Percentiles rank a stretch among this genome's conserved stretches.
Evolutionary conservation across 495 filamentous ascomycete species (phyloP).

Genomic region (Neurospora sp.): DNA sequence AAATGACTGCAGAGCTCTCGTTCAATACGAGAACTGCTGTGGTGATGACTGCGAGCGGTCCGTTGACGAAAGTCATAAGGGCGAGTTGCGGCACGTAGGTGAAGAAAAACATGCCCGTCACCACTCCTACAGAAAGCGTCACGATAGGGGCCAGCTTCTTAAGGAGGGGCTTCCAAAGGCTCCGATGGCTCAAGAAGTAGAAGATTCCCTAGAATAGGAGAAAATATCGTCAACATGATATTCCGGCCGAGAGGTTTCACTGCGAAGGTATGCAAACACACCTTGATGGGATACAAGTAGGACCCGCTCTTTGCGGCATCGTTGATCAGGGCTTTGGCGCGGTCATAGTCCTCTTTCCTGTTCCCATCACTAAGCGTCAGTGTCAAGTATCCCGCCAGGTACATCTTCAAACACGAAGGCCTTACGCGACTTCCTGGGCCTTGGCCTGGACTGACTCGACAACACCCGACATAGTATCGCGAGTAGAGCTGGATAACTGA

Average conservation of each 20-base stretch:
- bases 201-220: constrained; percentile 44
- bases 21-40: constrained; percentile 68
- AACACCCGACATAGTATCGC: constrained; percentile 3
- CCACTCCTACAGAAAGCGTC: constrained; percentile 55
- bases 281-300: constrained; percentile 83
- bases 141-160: constrained; percentile 59
- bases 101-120: constrained; percentile 73
- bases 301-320: constrained; percentile 61
- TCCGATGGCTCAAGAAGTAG: constrained; percentile 62
- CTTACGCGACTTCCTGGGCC: constrained; percentile 44
- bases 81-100: constrained; percentile 86
- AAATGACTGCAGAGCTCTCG: constrained; percentile 73
- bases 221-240: background rate
- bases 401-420: background rate
- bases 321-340: constrained; percentile 41
- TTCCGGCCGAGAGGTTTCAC: background rate
- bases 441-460: constrained; percentile 25
- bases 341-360: constrained; percentile 48
- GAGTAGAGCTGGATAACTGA: background rate
- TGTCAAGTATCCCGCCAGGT: background rate
- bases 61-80: constrained; percentile 70
- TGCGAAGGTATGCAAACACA: constrained; percentile 17
- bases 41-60: constrained; percentile 70
- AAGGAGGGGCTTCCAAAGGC: constrained; percentile 57
- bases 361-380: background rate